phyloP scores from a whole-genome alignment of 176 grass and related monocot genomes.

The Triticum dicoccoides region DNA sequence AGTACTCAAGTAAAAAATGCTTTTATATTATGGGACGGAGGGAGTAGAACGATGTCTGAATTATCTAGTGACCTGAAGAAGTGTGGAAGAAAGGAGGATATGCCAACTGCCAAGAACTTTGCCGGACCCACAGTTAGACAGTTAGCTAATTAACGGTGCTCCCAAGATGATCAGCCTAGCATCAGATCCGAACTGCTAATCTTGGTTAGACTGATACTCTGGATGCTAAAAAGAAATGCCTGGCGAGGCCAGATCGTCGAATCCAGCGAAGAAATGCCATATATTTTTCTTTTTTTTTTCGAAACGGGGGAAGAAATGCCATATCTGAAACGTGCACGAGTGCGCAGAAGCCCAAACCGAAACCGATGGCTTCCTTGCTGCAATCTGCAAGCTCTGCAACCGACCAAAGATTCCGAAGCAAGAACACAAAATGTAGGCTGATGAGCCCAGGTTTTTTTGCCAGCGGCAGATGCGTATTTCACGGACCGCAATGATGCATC shows the following conservation, averaged over 20 bases:
- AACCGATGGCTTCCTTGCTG: neutral
- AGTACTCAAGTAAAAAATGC: neutral
- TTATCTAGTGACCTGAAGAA: too few relatives aligned
- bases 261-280: neutral
- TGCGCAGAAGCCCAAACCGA: neutral
- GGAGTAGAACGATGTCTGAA: neutral
- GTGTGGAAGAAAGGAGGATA: neutral
- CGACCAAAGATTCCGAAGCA: neutral
- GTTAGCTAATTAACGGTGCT: neutral
- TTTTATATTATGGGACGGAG: too few relatives aligned
- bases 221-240: neutral
- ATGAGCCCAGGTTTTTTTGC: slow-evolving; percentile 13
- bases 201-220: slow-evolving; percentile 34
- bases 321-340: neutral
- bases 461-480: neutral
- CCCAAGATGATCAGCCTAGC: neutral
- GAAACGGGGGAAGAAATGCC: neutral
- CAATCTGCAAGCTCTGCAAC: neutral
- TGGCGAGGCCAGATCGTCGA: neutral
- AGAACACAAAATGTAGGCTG: slow-evolving; percentile 2
- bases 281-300: too few relatives aligned
- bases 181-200: slow-evolving; percentile 6
- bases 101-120: neutral
- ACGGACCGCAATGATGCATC: neutral
- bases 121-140: neutral